phyloP scores from a whole-genome alignment of 2,329 filamentous ascomycete species.

The Cladobotryum mycophilum region DNA sequence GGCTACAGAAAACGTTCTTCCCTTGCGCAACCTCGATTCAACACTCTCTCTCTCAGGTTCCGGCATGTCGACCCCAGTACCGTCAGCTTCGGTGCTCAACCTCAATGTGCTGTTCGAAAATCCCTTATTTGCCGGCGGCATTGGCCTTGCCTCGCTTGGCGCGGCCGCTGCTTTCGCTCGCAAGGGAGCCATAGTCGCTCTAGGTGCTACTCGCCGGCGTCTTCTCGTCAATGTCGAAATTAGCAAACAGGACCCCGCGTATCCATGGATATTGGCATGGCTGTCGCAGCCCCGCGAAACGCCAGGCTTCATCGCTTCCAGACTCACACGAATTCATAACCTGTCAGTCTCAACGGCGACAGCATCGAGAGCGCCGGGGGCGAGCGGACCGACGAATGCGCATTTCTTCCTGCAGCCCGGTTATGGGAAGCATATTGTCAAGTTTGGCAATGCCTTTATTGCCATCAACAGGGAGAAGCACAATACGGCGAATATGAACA shows the following conservation, averaged over 20 bases:
- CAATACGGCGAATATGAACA: conserved; percentile 70
- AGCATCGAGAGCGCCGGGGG: conserved; percentile 50
- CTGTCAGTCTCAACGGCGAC: conserved; percentile 54
- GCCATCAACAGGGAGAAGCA: conserved; percentile 82
- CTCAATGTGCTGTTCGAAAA: conserved; percentile 58
- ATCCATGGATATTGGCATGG: conserved; percentile 92
- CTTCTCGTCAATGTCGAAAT: conserved; percentile 95
- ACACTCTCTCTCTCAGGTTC: not conserved
- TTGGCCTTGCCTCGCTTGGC: conserved; percentile 85
- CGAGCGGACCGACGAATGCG: conserved; percentile 63
- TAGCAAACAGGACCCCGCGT: conserved; percentile 86
- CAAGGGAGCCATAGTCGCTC: conserved; percentile 64
- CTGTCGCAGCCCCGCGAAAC: conserved; percentile 73
- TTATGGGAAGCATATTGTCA: conserved; percentile 81
- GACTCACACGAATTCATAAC: conserved; percentile 54
- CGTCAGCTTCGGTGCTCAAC: conserved; percentile 33
- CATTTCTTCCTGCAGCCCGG: conserved; percentile 87
- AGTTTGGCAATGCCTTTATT: conserved; percentile 82
- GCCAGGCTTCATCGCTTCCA: conserved; percentile 52
- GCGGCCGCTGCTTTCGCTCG: conserved; percentile 76
- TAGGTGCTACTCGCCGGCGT: conserved; percentile 70
- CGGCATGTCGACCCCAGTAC: conserved; percentile 27
- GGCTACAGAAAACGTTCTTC: too few species aligned
- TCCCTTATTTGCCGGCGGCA: conserved; percentile 63
- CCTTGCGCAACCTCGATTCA: not conserved